These are phyloP conservation scores for Lachnum nothofagi DNA, from an alignment of 2,329 filamentous ascomycete species.

Conservation along the genomic window DNA sequence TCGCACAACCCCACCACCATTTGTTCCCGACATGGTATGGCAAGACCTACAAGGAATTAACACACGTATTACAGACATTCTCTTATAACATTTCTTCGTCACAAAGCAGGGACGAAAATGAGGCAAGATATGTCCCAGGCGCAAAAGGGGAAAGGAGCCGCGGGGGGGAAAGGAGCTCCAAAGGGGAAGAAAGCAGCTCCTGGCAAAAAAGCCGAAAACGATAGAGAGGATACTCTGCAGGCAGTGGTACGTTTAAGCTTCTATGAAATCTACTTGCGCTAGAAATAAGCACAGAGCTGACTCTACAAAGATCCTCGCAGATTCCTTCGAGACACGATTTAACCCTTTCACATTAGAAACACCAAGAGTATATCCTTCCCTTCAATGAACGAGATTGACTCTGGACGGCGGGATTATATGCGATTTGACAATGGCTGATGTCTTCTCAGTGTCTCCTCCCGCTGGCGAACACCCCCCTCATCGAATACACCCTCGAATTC, in stretches of 20 bases:
- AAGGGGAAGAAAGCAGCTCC: slow-evolving; percentile 27
- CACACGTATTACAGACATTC: too few relatives aligned
- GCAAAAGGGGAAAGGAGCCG: slow-evolving; percentile 24
- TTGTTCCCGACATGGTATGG: neutral
- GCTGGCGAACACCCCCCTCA: slow-evolving; percentile 86
- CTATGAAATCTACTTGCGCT: neutral
- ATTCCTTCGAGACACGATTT: slow-evolving; percentile 92
- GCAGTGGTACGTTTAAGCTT: slow-evolving; percentile 30
- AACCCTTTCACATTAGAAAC: slow-evolving; percentile 82
- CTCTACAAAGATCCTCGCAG: slow-evolving; percentile 67
- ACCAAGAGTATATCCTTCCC: slow-evolving; percentile 61
- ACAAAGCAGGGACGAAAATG: neutral
- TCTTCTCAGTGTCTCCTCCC: slow-evolving; percentile 74
- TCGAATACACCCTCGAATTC: slow-evolving; percentile 97
- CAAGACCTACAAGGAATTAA: too few relatives aligned
- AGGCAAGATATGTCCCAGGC: slow-evolving; percentile 18
- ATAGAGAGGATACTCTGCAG: slow-evolving; percentile 34
- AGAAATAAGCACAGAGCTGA: slow-evolving; percentile 13
- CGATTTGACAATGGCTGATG: slow-evolving; percentile 2
- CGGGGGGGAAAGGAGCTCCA: slow-evolving; percentile 21
- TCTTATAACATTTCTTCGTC: too few relatives aligned
- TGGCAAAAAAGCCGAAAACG: slow-evolving; percentile 31
- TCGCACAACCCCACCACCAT: neutral
- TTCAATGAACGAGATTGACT: too few relatives aligned
- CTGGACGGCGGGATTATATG: neutral